phyloP scores from a whole-genome alignment of 345 rosid genomes.

The Eucalyptus pauciflora region DNA sequence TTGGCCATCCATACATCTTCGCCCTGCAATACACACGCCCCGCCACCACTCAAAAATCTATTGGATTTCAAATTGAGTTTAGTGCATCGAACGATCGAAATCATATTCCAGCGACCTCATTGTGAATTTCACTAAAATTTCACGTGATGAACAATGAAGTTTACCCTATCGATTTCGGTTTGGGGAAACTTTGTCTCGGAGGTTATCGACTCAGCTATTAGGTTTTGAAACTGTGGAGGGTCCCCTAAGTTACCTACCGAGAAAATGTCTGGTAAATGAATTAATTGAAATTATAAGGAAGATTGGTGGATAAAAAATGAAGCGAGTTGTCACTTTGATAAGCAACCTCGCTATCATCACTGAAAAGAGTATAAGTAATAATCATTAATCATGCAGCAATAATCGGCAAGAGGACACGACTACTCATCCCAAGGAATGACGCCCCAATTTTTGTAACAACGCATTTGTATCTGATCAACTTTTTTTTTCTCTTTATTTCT shows the following conservation, averaged over 20 bases:
- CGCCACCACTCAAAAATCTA: not conserved
- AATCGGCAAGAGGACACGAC: not conserved
- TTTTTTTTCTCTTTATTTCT: not conserved
- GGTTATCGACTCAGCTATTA: not conserved
- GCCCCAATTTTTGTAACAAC: not conserved
- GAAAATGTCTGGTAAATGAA: not conserved
- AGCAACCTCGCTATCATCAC: not conserved
- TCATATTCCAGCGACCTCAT: not conserved
- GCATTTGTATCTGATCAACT: too few species aligned
- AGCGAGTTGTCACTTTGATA: not conserved
- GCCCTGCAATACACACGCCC: slow-evolving; percentile 24
- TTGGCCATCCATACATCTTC: slow-evolving; percentile 62
- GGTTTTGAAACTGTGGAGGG: not conserved
- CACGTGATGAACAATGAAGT: not conserved
- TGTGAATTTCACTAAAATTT: not conserved
- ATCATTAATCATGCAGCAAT: not conserved
- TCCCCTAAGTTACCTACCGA: not conserved
- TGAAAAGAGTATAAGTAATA: not conserved
- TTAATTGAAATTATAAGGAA: not conserved
- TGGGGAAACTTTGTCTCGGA: not conserved
- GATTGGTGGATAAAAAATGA: not conserved
- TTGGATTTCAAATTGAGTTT: not conserved
- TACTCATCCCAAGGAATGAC: not conserved
- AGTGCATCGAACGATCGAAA: not conserved
- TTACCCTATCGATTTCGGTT: not conserved